Evolutionary conservation across 768 basidiomycete species (phyloP), one percentile per base, ranked within the genome.

Genomic region (Trametes cubensis): DNA sequence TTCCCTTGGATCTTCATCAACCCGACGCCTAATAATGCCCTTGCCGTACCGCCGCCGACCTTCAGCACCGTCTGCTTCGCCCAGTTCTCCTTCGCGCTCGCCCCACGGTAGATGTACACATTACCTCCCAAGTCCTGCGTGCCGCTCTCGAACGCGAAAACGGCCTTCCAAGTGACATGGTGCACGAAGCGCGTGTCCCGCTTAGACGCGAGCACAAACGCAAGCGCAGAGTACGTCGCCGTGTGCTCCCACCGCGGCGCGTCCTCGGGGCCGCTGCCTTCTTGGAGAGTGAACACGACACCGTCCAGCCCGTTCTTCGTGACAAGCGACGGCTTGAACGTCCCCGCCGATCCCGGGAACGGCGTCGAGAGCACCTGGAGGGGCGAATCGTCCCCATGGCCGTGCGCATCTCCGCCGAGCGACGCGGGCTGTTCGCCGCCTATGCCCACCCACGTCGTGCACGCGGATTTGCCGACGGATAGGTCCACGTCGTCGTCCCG

Each of bases 191-290:
- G 85, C 0, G 90, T 86, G 73, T 98, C 94, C 28, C 85, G 87
- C 72, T 98, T 98, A 14, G 92, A 94, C 10, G 94, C 94, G 52
- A 99, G 80, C 42, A 99, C 96, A 71, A 98, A 99, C 0, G 94
- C 84, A 25, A 99, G 82, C 0, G 95, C 96, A 20, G 90, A 87
- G 73, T 85, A 95, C 0, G 96, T 98, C n/a, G 85, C 80, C 4
- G 76, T 75, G 72, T 99, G 96, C 53, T 69, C 79, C 94, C 92
- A 96, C 63, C 20, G 65, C 48, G 20, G 74, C 11, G 46, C 71
- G 42, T 28, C 65, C 15, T 66, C 48, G 17, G 72, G 34, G 58
- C 71, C 66, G 59, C 63, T 40, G 17, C 60, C 71, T 0, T 75
- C 68, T 46, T 75, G 72, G 28, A 90, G 75, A 7, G 79, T 70